phyloP scores from a whole-genome alignment of 805 yeast species.

The Lachancea quebecensis region DNA sequence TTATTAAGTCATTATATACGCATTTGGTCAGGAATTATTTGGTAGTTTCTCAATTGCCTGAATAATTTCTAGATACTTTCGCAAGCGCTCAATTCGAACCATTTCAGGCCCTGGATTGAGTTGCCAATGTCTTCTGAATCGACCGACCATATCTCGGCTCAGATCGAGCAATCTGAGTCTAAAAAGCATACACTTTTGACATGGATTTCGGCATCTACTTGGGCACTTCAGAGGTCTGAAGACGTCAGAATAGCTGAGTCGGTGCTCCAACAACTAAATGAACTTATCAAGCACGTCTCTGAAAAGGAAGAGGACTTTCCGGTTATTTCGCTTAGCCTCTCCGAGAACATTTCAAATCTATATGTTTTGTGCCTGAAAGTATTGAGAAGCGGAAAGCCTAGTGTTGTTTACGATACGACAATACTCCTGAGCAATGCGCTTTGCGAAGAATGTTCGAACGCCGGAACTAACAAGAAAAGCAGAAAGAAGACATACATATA shows the following conservation, averaged over 20 bases:
- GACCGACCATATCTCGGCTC: not conserved
- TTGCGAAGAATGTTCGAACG: slow-evolving; percentile 21
- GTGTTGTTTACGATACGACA: slow-evolving; percentile 25
- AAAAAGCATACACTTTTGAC: slow-evolving; percentile 22
- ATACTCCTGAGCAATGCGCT: slow-evolving; percentile 23
- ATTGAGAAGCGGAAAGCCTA: not conserved
- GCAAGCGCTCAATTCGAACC: no score
- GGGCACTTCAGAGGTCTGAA: not conserved
- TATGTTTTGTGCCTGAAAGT: slow-evolving; percentile 11
- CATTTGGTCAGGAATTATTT: no score
- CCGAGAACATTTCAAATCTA: slow-evolving; percentile 16
- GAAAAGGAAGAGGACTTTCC: not conserved
- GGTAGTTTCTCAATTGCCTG: no score
- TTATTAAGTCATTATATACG: no score
- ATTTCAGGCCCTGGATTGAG: not conserved
- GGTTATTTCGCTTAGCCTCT: not conserved
- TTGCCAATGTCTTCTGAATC: not conserved
- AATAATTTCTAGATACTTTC: no score
- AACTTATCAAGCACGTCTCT: not conserved
- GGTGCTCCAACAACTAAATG: not conserved
- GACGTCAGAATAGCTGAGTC: not conserved
- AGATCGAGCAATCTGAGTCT: slow-evolving; percentile 2
- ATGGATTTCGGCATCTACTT: slow-evolving; percentile 1
- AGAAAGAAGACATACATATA: slow-evolving; percentile 19
- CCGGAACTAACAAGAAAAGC: slow-evolving; percentile 13